phyloP scores from a whole-genome alignment of 2,329 filamentous ascomycete species.

The Rhinocladiella mackenziei region DNA sequence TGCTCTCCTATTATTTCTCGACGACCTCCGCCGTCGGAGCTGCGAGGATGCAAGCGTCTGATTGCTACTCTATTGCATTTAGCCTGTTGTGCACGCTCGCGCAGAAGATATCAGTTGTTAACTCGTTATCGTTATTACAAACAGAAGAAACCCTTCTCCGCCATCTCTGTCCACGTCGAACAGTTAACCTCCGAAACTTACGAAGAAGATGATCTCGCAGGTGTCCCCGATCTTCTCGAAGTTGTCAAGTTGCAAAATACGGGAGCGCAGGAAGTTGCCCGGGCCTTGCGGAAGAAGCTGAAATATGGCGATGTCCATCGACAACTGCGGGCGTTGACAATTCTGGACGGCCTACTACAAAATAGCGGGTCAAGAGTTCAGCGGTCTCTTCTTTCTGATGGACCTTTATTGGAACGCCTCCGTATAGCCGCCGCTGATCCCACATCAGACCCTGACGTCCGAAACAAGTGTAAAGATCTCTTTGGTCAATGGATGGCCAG shows the following conservation, averaged over 20 bases:
- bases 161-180: constrained; percentile 89
- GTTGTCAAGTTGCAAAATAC: constrained; percentile 84
- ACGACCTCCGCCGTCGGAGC: constrained; percentile 10
- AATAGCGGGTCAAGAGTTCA: constrained; percentile 89
- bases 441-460: constrained; percentile 79
- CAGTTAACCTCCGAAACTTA: constrained; percentile 83
- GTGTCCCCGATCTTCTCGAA: constrained; percentile 90
- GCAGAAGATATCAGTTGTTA: constrained; percentile 29
- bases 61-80: constrained; percentile 24
- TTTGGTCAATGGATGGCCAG: constrained; percentile 79
- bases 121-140: constrained; percentile 30
- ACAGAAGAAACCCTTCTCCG: constrained; percentile 80
- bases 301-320: constrained; percentile 96
- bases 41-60: constrained; percentile 23
- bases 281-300: constrained; percentile 94
- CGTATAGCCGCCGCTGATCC: constrained; percentile 82
- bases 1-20: constrained; percentile 14
- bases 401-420: constrained; percentile 84
- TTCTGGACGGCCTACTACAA: constrained; percentile 89
- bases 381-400: constrained; percentile 73
- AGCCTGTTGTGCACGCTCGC: constrained; percentile 27
- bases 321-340: constrained; percentile 79
- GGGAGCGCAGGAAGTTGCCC: constrained; percentile 82
- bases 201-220: constrained; percentile 85
- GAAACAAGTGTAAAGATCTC: constrained; percentile 77